Conservation (phyloP, 257 asterid species). For the Sherardia arvensis region DNA sequence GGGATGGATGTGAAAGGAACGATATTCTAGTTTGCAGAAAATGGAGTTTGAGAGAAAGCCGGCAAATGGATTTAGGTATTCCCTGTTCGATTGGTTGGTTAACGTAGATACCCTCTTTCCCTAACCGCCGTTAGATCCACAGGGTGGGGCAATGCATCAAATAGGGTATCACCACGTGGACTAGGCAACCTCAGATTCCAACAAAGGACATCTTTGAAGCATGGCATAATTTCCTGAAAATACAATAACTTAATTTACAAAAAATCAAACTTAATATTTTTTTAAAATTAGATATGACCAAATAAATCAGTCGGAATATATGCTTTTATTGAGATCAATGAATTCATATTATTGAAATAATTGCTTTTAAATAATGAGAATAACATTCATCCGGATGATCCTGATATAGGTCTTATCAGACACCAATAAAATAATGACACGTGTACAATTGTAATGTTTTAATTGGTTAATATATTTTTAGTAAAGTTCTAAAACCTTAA, state of each 20-base stretch:
- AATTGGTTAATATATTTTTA: too few relatives aligned
- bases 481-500: too few relatives aligned
- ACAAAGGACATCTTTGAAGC: conserved; percentile 26
- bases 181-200: conserved; percentile 33
- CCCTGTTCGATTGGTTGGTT: conserved; percentile 3
- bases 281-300: too few relatives aligned
- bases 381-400: too few relatives aligned
- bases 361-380: too few relatives aligned
- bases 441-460: too few relatives aligned
- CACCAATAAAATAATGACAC: too few relatives aligned
- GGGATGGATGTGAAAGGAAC: conserved; percentile 29
- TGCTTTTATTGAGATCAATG: too few relatives aligned
- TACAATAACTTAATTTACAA: not conserved
- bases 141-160: conserved; percentile 22
- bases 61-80: conserved; percentile 19
- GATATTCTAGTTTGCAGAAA: conserved; percentile 12
- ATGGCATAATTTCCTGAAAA: conserved; percentile 13
- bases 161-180: conserved; percentile 26
- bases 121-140: conserved; percentile 3
- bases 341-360: too few relatives aligned
- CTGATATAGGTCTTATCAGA: too few relatives aligned
- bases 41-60: conserved; percentile 30
- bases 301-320: too few relatives aligned
- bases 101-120: not conserved
- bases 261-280: too few relatives aligned